phyloP scores from a whole-genome alignment of 805 yeast genomes.

The Clavispora carvajalis region DNA sequence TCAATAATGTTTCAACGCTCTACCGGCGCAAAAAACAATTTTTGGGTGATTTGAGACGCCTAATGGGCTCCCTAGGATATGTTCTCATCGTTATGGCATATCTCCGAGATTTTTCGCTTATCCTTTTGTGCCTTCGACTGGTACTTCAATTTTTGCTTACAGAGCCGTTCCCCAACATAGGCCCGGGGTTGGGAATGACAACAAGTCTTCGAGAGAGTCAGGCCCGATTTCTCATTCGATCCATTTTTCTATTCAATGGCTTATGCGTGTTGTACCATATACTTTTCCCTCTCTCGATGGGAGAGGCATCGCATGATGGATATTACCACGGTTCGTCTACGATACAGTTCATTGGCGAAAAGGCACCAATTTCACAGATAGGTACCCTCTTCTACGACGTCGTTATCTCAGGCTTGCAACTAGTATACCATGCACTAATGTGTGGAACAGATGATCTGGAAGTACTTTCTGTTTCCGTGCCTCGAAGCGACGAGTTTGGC shows the following conservation, averaged over 20 bases:
- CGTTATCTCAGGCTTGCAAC: conserved; percentile 21
- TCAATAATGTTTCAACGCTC: conserved; percentile 35
- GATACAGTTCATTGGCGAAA: conserved; percentile 37
- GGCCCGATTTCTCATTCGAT: conserved; percentile 22
- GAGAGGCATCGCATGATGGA: conserved; percentile 12
- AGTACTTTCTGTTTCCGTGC: conserved; percentile 15
- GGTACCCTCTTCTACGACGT: conserved; percentile 27
- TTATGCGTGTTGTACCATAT: conserved; percentile 24
- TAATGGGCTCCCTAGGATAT: conserved; percentile 31
- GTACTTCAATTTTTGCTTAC: conserved; percentile 24
- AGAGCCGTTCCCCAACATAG: conserved; percentile 23
- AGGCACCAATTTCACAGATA: conserved; percentile 20
- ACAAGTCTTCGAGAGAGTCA: conserved; percentile 6
- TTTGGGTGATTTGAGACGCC: conserved; percentile 28
- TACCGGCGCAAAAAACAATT: conserved; percentile 41
- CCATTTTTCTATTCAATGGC: conserved; percentile 21
- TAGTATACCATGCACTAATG: conserved; percentile 29
- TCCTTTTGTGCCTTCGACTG: conserved; percentile 23
- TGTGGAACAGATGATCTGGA: conserved; percentile 28
- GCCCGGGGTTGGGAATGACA: conserved; percentile 1
- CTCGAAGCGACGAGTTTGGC: conserved; percentile 7
- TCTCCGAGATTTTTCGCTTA: conserved; percentile 36
- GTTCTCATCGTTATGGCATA: conserved; percentile 33
- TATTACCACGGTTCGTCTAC: conserved; percentile 30
- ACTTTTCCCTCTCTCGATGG: conserved; percentile 20